Evolutionary conservation across 2,329 filamentous ascomycete genomes (phyloP).

Genomic region (Penicillium decumbens): DNA sequence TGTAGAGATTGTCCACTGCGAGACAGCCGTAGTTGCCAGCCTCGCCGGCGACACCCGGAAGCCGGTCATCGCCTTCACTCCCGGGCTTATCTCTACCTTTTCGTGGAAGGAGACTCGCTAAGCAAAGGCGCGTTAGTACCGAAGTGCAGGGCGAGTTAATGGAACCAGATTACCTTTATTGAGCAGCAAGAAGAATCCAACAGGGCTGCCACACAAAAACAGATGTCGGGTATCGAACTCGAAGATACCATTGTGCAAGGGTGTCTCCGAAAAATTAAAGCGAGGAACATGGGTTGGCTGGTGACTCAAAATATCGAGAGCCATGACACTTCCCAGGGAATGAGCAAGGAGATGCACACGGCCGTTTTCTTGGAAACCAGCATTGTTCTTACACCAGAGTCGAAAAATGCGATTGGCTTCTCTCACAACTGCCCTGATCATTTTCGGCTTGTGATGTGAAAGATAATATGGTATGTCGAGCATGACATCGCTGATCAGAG

Average conservation of each 20-base stretch:
- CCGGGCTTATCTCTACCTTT: conserved; percentile 71
- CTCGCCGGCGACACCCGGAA: conserved; percentile 66
- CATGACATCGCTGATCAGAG: conserved; percentile 95
- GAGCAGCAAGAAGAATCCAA: conserved; percentile 85
- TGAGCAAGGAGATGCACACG: conserved; percentile 90
- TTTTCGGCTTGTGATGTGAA: conserved; percentile 90
- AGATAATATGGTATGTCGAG: conserved; percentile 97
- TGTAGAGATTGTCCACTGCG: conserved; percentile 94
- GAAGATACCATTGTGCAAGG: conserved; percentile 57
- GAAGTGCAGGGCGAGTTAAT: conserved; percentile 13
- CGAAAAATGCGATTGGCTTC: conserved; percentile 96
- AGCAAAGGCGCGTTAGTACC: conserved; percentile 10
- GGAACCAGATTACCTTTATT: conserved; percentile 51
- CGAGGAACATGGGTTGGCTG: conserved; percentile 70
- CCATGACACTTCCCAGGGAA: conserved; percentile 91
- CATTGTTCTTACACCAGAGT: conserved; percentile 91
- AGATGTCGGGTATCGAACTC: conserved; percentile 89
- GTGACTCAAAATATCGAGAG: conserved; percentile 80
- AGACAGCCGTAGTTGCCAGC: conserved; percentile 80
- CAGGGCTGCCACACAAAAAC: conserved; percentile 85
- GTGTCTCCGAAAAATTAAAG: conserved; percentile 37
- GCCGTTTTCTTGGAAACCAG: conserved; percentile 72
- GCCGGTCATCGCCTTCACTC: conserved; percentile 59
- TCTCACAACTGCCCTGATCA: conserved; percentile 80
- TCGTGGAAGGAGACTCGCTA: conserved; percentile 66